Percentiles rank a stretch among this genome's conserved stretches.
These are phyloP conservation scores for Chalara sp. DNA, from an alignment of 2,329 filamentous ascomycete genomes.

Conservation along the genomic window DNA sequence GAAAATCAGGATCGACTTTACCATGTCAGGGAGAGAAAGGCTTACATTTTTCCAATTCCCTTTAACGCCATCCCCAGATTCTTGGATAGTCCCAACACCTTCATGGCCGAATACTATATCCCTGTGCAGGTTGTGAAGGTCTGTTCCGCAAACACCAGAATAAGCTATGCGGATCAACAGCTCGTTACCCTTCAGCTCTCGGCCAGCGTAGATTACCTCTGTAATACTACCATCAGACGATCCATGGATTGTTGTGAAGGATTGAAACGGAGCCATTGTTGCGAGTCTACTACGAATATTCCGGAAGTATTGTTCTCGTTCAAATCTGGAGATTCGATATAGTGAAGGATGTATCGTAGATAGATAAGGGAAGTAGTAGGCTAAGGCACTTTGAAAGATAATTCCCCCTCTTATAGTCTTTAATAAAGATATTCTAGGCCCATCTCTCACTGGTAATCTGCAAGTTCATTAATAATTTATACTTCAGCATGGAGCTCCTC, in stretches of 20 bases:
- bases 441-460: too few species aligned
- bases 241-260: conserved; percentile 59
- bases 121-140: conserved; percentile 31
- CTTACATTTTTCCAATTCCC: conserved; percentile 2
- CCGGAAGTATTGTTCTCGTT: too few species aligned
- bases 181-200: conserved; percentile 41
- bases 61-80: conserved; percentile 3
- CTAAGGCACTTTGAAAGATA: too few species aligned
- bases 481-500: too few species aligned
- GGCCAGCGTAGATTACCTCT: conserved; percentile 36
- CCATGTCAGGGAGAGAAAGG: conserved; percentile 23
- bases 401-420: too few species aligned
- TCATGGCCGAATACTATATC: conserved; percentile 43
- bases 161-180: conserved; percentile 58
- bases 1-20: conserved; percentile 34
- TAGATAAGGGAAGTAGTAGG: too few species aligned
- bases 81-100: conserved; percentile 39
- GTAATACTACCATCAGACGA: conserved; percentile 48
- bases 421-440: too few species aligned
- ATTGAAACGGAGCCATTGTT: conserved; percentile 12
- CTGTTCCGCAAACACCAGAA: conserved; percentile 61
- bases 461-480: too few species aligned
- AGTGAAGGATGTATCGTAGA: too few species aligned
- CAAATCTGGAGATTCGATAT: too few species aligned
- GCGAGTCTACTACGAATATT: neutral